Evolutionary conservation across 306 rosid species (phyloP), one percentile per base, ranked within the genome.

Genomic region (Quercus wislizeni): DNA sequence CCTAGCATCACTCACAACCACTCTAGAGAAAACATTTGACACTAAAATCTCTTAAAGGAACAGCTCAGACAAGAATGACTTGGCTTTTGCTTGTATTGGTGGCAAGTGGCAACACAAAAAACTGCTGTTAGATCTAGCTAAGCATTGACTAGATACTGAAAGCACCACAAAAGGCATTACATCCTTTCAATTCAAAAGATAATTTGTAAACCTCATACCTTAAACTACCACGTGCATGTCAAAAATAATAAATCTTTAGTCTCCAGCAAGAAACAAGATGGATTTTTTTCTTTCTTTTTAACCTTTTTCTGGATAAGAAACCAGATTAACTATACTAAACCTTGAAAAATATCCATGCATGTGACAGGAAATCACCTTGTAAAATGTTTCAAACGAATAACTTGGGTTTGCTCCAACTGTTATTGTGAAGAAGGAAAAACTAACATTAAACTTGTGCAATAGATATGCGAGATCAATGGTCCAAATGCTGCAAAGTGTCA

Each of bases 381-480:
- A 95, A 90, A 90, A 95, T 77, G 91, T 88, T 82, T 95, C 99
- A 59, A 79, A 81, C 21, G 90, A 93, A 87, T 95, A 95, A 85
- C 88, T 89, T 82, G 99, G 99, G 83, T 95, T 92, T 54, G 96
- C 99, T 70, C 98, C 99, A 82, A 85, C 74, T 23, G 99, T 95
- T 76, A 95, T 93, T 0, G 98, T 95, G 88, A 86, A 93, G 93
- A 91, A 95, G 77, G 93, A 90, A 88, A 95, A 93, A 41, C 85
- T 73, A 65, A 93, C 83, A 75, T 91, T 87, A 83, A 88, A 95
- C 69, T 81, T 91, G 81, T 89, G 94, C 79, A 95, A 85, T 76
- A 95, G 79, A 83, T 87, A 95, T 7, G 99, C 99, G 87, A 95
- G 86, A 82, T 95, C 99, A 75, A 93, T 94, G 30, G 99, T 95